Conservation (phyloP, 495 filamentous ascomycete species). For the Talaromyces thailandensis region DNA sequence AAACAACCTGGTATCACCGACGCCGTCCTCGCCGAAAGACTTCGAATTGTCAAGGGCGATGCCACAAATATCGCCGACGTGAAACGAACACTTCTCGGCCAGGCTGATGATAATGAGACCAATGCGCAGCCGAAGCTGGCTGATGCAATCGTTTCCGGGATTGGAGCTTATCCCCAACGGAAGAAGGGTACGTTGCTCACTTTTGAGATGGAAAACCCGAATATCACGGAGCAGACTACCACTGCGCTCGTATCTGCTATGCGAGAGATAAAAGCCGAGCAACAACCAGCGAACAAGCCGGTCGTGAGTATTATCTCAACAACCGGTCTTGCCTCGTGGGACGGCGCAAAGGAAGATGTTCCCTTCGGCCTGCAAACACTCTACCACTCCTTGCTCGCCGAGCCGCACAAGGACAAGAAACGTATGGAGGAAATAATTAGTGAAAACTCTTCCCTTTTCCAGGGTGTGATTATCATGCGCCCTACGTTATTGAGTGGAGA, state of each 20-base stretch:
- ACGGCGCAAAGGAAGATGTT: conserved; percentile 17
- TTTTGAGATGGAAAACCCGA: conserved; percentile 14
- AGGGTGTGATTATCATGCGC: conserved; percentile 22
- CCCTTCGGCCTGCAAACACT: conserved; percentile 22
- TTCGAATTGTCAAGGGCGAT: conserved; percentile 43
- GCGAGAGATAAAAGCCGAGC: conserved; percentile 10
- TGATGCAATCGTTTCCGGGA: conserved; percentile 33
- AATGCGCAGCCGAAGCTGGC: conserved; percentile 10
- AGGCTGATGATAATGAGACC: neutral
- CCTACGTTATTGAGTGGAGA: conserved; percentile 27
- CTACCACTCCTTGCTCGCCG: conserved; percentile 20
- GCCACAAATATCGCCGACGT: conserved; percentile 36
- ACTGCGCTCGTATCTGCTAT: conserved; percentile 20
- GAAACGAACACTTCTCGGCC: conserved; percentile 19
- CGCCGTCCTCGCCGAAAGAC: conserved; percentile 21
- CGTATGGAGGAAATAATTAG: conserved; percentile 24
- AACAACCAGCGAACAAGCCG: conserved; percentile 10
- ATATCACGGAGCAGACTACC: conserved; percentile 19
- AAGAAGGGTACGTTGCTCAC: conserved; percentile 8
- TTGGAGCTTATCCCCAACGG: conserved; percentile 29
- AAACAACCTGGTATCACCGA: conserved; percentile 22
- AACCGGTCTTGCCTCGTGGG: conserved; percentile 18
- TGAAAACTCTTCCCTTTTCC: conserved; percentile 12
- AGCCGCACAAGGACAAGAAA: conserved; percentile 30
- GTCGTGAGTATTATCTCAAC: conserved; percentile 18